phyloP scores from a whole-genome alignment of 345 rosid species.

The Diplotaxis tenuifolia region DNA sequence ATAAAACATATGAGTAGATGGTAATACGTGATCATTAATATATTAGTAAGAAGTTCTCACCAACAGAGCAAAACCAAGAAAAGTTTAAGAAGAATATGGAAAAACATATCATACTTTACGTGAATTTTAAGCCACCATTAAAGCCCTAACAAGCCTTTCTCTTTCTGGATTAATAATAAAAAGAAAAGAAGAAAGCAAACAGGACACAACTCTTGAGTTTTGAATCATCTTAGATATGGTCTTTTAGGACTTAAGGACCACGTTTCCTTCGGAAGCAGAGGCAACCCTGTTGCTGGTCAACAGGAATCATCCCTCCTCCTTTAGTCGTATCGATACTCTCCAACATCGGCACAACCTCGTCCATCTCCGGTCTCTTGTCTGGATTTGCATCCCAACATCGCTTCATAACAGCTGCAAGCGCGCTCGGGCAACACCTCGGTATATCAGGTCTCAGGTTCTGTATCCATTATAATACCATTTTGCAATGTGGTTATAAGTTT shows the following conservation, averaged over 20 bases:
- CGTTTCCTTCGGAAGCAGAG: conserved; percentile 80
- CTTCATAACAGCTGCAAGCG: conserved; percentile 88
- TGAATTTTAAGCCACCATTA: too few species aligned
- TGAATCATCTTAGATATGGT: conserved; percentile 11
- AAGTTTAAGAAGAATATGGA: too few species aligned
- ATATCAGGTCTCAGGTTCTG: conserved; percentile 97
- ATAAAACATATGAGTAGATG: too few species aligned
- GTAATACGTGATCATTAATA: too few species aligned
- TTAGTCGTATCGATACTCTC: conserved; percentile 85
- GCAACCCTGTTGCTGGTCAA: conserved; percentile 79
- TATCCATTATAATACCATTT: conserved; percentile 23
- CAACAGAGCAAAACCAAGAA: too few species aligned
- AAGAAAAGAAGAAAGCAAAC: background rate
- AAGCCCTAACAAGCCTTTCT: too few species aligned
- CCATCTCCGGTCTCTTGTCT: conserved; percentile 96
- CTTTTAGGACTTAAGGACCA: conserved; percentile 53
- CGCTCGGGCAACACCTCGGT: conserved; percentile 94
- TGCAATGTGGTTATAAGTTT: background rate
- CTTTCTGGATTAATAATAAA: too few species aligned
- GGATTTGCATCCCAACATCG: conserved; percentile 97
- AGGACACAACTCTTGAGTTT: conserved; percentile 18
- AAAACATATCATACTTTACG: too few species aligned
- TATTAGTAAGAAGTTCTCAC: too few species aligned
- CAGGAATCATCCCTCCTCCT: conserved; percentile 97
- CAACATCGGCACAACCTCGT: conserved; percentile 85